phyloP scores from a whole-genome alignment of 2,329 filamentous ascomycete species.

The Aspergillus floridensis region DNA sequence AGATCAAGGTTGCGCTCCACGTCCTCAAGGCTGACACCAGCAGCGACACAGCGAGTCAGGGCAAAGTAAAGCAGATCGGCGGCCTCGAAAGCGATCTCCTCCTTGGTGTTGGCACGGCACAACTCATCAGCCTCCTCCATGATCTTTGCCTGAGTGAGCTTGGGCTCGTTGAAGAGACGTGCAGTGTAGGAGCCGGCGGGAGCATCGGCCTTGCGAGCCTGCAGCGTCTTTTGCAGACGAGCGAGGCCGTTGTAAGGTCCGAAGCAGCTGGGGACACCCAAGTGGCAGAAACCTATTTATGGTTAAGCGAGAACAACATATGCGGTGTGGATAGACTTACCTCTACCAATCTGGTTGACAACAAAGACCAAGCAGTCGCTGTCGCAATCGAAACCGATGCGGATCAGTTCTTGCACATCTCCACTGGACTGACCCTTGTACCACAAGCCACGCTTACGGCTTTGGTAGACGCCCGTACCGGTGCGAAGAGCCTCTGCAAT shows the following conservation, averaged over 20 bases:
- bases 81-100: constrained; percentile 89
- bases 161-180: constrained; percentile 84
- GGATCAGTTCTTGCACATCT: constrained; percentile 84
- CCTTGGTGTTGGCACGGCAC: constrained; percentile 76
- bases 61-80: constrained; percentile 97
- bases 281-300: constrained; percentile 74
- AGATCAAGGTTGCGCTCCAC: constrained; percentile 89
- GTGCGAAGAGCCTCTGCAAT: constrained; percentile 81
- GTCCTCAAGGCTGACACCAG: constrained; percentile 81
- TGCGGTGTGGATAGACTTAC: constrained; percentile 32
- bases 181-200: constrained; percentile 92
- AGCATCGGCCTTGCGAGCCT: constrained; percentile 75
- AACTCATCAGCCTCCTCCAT: constrained; percentile 98
- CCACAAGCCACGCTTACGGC: constrained; percentile 92
- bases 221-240: constrained; percentile 80
- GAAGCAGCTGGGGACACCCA: constrained; percentile 90
- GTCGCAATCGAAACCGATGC: constrained; percentile 86
- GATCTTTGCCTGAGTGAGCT: constrained; percentile 89
- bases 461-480: constrained; percentile 86
- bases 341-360: constrained; percentile 81
- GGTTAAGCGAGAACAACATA: constrained; percentile 16
- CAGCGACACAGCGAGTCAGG: constrained; percentile 79
- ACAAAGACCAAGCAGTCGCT: constrained; percentile 87
- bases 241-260: constrained; percentile 78
- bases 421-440: constrained; percentile 94